These are phyloP conservation scores for Candida glucosophila DNA, from an alignment of 1,139 yeast species.

Conservation along the genomic window DNA sequence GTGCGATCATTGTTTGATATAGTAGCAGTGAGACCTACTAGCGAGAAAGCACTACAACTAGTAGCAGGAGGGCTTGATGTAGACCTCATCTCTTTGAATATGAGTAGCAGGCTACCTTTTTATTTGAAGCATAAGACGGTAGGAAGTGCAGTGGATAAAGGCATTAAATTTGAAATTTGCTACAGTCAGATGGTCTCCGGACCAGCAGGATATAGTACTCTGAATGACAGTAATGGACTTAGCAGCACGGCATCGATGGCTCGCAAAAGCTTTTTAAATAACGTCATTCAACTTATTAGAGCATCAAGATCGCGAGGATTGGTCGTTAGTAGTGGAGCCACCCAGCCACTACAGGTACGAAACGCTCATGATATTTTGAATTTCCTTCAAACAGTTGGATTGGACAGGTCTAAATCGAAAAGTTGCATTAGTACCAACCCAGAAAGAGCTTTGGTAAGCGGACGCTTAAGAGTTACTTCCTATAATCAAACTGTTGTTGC, in stretches of 20 bases:
- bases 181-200: constrained; percentile 49
- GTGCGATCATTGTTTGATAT: constrained; percentile 63
- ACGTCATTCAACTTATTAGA: constrained; percentile 68
- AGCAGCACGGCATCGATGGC: constrained; percentile 16
- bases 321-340: constrained; percentile 71
- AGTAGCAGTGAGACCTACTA: constrained; percentile 70
- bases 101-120: constrained; percentile 59
- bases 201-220: constrained; percentile 23
- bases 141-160: constrained; percentile 76
- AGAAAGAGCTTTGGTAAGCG: constrained; percentile 56
- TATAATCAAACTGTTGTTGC: constrained; percentile 58
- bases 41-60: constrained; percentile 71
- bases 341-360: constrained; percentile 48
- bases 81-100: constrained; percentile 70
- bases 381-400: constrained; percentile 61
- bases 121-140: constrained; percentile 77
- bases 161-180: constrained; percentile 72
- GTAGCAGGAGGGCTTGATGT: constrained; percentile 69
- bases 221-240: constrained; percentile 10
- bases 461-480: constrained; percentile 61
- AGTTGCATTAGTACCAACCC: constrained; percentile 54
- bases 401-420: constrained; percentile 53
- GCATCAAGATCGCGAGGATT: constrained; percentile 78
- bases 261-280: constrained; percentile 58
- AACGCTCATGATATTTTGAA: constrained; percentile 62